phyloP scores from a whole-genome alignment of 2,329 filamentous ascomycete species.

The Fusarium sp. region DNA sequence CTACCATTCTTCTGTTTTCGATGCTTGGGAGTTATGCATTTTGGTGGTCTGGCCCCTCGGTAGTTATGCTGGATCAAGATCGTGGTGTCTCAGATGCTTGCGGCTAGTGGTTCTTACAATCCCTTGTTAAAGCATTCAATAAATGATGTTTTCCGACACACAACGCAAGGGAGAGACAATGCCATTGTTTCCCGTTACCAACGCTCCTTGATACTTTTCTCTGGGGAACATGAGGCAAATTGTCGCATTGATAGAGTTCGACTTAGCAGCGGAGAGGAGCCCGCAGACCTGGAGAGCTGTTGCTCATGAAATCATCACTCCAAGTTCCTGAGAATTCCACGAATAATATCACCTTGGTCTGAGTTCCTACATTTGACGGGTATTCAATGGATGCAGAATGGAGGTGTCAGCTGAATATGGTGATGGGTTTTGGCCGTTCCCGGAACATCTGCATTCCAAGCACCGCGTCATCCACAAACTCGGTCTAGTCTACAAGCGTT shows the following conservation, averaged over 20 bases:
- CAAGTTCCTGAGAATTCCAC: neutral
- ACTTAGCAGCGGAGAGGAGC: neutral
- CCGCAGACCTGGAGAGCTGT: neutral
- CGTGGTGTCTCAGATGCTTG: constrained; percentile 15
- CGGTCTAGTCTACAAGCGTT: neutral
- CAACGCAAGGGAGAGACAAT: neutral
- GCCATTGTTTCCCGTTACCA: rapidly evolving
- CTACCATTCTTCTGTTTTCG: neutral
- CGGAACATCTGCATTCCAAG: constrained; percentile 6
- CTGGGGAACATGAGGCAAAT: neutral
- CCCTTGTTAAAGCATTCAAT: constrained; percentile 4
- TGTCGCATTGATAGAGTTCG: neutral
- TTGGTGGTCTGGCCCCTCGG: neutral
- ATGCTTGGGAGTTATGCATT: neutral
- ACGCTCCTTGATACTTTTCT: no score
- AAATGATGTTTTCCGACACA: neutral
- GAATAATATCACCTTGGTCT: neutral
- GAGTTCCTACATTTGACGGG: neutral
- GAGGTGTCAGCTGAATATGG: neutral
- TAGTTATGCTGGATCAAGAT: neutral
- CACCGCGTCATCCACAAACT: neutral
- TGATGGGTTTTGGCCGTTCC: neutral
- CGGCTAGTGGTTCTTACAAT: neutral
- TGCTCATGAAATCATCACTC: neutral
- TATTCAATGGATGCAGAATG: neutral